Percentiles rank a stretch among this genome's conserved stretches.
phyloP scores from a whole-genome alignment of 2,329 filamentous ascomycete species.

The Tolypocladium tropicale region DNA sequence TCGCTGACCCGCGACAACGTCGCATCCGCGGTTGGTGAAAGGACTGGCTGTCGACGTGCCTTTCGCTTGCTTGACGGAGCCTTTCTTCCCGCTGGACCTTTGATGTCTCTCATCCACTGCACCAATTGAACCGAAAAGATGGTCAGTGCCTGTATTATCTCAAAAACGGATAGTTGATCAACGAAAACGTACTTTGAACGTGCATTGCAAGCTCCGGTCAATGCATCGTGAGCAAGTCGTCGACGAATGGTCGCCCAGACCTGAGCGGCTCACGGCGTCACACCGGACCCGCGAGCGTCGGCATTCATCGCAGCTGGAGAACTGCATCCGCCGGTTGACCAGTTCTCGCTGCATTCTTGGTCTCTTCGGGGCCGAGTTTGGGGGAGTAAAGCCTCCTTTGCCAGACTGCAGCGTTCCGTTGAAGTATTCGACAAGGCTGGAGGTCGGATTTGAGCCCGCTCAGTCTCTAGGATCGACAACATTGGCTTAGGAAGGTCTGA shows the following conservation, averaged over 20 bases:
- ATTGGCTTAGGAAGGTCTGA: too few relatives aligned
- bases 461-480: background rate
- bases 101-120: constrained; percentile 3
- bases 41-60: background rate
- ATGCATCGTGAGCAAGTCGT: constrained; percentile 55
- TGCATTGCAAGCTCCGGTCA: constrained; percentile 15
- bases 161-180: background rate
- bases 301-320: constrained; percentile 23
- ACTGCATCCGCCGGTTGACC: constrained; percentile 21
- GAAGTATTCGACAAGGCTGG: background rate
- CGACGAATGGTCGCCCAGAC: constrained; percentile 51
- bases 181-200: constrained; percentile 15
- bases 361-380: too few relatives aligned
- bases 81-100: background rate
- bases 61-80: constrained; percentile 1
- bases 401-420: background rate
- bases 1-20: background rate
- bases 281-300: constrained; percentile 20
- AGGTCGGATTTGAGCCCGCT: background rate
- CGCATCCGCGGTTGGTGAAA: background rate
- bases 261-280: constrained; percentile 12
- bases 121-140: background rate
- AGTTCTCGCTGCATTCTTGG: constrained; percentile 7
- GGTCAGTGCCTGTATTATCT: background rate
- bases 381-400: background rate